phyloP scores from a whole-genome alignment of 768 basidiomycete species.

The Suillus cothurnatus region DNA sequence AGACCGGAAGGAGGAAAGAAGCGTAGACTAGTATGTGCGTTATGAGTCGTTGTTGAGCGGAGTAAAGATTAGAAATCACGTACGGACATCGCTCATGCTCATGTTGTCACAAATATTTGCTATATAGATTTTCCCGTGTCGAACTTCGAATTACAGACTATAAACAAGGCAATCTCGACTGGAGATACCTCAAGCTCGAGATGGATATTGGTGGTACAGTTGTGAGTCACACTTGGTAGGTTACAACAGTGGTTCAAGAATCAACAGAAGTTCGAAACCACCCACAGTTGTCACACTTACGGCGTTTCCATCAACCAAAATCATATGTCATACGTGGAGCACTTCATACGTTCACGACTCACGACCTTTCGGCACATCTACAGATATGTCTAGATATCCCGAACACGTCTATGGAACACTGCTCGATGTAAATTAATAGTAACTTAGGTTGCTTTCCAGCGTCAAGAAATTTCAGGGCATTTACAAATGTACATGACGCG shows the following conservation, averaged over 20 bases:
- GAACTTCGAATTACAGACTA: neutral
- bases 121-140: neutral
- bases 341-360: neutral
- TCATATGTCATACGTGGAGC: neutral
- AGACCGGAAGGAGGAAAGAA: constrained; percentile 15
- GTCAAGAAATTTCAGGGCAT: neutral
- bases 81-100: neutral
- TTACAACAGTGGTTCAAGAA: neutral
- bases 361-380: neutral
- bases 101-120: neutral
- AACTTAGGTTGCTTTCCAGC: neutral
- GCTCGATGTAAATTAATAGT: neutral
- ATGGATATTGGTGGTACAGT: neutral
- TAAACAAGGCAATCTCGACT: neutral
- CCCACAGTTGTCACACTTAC: constrained; percentile 1
- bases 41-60: neutral
- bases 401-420: neutral
- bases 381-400: neutral
- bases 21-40: constrained; percentile 10
- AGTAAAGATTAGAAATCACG: constrained; percentile 2
- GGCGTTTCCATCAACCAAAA: neutral
- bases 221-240: neutral
- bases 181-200: neutral
- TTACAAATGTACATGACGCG: neutral
- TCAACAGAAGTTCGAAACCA: neutral